These are phyloP conservation scores for Clonostachys solani DNA, from an alignment of 2,329 filamentous ascomycete species.

Conservation along the genomic window DNA sequence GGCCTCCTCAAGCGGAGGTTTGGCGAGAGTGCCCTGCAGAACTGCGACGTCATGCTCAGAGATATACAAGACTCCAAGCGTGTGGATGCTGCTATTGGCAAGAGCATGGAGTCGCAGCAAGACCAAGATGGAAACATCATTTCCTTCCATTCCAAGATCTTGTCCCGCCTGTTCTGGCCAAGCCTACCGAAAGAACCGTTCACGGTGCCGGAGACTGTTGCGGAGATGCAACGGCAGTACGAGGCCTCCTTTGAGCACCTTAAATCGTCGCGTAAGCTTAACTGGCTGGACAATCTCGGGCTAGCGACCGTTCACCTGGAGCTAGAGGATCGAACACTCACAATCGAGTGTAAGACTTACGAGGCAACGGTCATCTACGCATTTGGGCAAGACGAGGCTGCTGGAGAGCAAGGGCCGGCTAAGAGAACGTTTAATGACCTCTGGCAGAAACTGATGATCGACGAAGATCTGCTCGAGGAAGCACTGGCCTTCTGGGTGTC, in stretches of 20 bases:
- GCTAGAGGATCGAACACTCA: conserved; percentile 72
- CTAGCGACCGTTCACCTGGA: conserved; percentile 78
- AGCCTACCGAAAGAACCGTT: conserved; percentile 69
- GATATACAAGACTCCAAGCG: conserved; percentile 82
- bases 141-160: conserved; percentile 73
- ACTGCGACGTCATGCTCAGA: conserved; percentile 95
- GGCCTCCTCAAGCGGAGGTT: conserved; percentile 85
- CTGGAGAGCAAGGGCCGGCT: conserved; percentile 23
- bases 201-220: conserved; percentile 54
- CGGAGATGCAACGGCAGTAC: conserved; percentile 64
- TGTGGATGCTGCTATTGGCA: conserved; percentile 65
- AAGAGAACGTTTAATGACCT: conserved; percentile 48
- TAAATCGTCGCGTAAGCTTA: conserved; percentile 81
- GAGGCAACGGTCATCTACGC: conserved; percentile 85
- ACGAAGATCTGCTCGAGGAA: conserved; percentile 64
- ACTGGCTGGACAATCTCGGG: conserved; percentile 81
- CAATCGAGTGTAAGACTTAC: conserved; percentile 73
- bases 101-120: conserved; percentile 17
- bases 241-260: conserved; percentile 71
- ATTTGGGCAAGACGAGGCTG: conserved; percentile 52
- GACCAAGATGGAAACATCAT: conserved; percentile 9
- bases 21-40: conserved; percentile 80
- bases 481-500: conserved; percentile 70
- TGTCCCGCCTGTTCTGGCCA: conserved; percentile 94
- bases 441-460: conserved; percentile 61